Evolutionary conservation across 805 yeast genomes (phyloP), one percentile per base, ranked within the genome.

Genomic region (Sporopachydermia quercuum): DNA sequence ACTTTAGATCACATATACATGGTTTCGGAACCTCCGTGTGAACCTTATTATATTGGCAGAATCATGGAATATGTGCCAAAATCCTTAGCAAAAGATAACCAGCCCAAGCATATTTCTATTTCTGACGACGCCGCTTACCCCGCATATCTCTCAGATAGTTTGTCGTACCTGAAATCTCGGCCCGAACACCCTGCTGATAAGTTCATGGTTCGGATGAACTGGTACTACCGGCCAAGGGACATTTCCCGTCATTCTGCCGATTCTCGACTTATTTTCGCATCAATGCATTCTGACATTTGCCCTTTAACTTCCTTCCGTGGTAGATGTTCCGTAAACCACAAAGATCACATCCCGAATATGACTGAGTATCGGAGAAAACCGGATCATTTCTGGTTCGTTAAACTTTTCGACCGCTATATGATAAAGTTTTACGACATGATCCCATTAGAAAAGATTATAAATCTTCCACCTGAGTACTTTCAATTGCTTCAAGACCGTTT

Each of bases 11-110:
- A 66, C 43, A 78, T 86, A 5, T 86, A 81, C 54, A 75, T 87
- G 76, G 68, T 87, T 8, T 75, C 91, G 45, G 96, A 85, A 55
- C 95, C 95, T 1, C 85, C 95, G 0, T 91, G 94, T 2, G 96
- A 85, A 50, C 96, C 97, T 0, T 91, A 81, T 62, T 83, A 85
- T 50, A 71, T 91, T 36, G 97, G 93, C 1, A 65, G 89, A 35
- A 68, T 89, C 34, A 71, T 83, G 65, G 91, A 87, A 13, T 84
- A 86, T 47, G 66, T 64, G 3, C 56, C 56, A 39, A 68, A 62
- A 47, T 66, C 62, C 40, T 17, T 42, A 8, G 43, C 40, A 19
- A n/a, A 30, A 23, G 37, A 36, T 45, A 11, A 38, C 4, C 23
- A 33, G 16, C 16, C 15, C 15, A 23, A 37, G 14, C 14, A 18